These are phyloP conservation scores for Digitaria exilis DNA, from an alignment of 202 grass and related monocot genomes.

Conservation along the genomic window DNA sequence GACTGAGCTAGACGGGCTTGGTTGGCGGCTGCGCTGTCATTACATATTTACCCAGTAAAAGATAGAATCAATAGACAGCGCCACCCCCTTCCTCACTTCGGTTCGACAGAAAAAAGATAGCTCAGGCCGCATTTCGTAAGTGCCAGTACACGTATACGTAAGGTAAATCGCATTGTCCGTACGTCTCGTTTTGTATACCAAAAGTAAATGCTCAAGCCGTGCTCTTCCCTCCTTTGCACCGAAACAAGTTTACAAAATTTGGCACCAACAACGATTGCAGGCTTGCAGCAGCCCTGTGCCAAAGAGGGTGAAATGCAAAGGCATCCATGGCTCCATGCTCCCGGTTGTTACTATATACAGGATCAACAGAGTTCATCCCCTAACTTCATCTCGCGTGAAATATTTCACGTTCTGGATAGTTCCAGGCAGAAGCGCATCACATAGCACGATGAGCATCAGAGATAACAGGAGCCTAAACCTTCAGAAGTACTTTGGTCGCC, in stretches of 20 bases:
- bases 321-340: background rate
- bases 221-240: slow-evolving; percentile 18
- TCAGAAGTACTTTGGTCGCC: slow-evolving; percentile 56
- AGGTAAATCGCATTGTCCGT: background rate
- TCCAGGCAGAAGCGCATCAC: background rate
- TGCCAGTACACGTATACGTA: no score
- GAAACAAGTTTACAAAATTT: slow-evolving; percentile 26
- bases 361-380: slow-evolving; percentile 7
- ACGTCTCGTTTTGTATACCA: background rate
- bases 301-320: background rate
- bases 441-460: background rate
- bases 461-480: background rate
- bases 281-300: slow-evolving; percentile 6
- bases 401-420: slow-evolving; percentile 20
- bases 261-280: slow-evolving; percentile 11
- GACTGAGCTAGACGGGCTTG: slow-evolving; percentile 73
- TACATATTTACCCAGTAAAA: no score
- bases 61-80: no score
- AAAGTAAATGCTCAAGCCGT: background rate
- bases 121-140: no score
- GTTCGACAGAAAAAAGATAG: no score
- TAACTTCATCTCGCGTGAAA: slow-evolving; percentile 1
- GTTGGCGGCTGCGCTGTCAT: no score
- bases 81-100: no score
- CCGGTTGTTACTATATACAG: slow-evolving; percentile 33